Conservation (phyloP, 495 filamentous ascomycete genomes). For the Usnea hakonensis region DNA sequence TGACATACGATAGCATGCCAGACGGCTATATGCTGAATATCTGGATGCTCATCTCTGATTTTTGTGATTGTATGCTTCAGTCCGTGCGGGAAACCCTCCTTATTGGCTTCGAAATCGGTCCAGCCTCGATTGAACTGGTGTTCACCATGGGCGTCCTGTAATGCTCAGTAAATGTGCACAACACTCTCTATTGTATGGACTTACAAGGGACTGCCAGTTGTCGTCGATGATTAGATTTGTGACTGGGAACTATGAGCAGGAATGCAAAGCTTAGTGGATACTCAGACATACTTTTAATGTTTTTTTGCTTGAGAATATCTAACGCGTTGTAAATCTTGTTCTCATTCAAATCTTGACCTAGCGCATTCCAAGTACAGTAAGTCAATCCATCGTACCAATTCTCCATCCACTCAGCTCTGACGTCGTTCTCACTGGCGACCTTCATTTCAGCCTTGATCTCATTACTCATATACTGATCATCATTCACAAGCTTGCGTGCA, state of each 20-base stretch:
- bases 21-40: constrained; percentile 77
- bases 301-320: constrained; percentile 57
- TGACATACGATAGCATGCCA: constrained; percentile 74
- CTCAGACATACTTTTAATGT: constrained; percentile 48
- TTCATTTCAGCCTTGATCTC: constrained; percentile 32
- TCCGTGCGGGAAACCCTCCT: constrained; percentile 69
- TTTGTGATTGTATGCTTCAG: constrained; percentile 57
- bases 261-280: neutral
- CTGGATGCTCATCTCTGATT: constrained; percentile 62
- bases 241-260: constrained; percentile 33
- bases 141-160: constrained; percentile 46
- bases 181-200: neutral
- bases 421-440: constrained; percentile 41
- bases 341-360: constrained; percentile 75
- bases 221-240: constrained; percentile 88
- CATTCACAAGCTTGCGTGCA: constrained; percentile 60
- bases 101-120: constrained; percentile 76
- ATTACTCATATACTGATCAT: constrained; percentile 27
- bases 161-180: constrained; percentile 28
- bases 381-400: constrained; percentile 83
- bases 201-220: constrained; percentile 80
- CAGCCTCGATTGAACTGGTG: constrained; percentile 48
- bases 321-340: constrained; percentile 71
- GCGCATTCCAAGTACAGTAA: constrained; percentile 87
- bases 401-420: constrained; percentile 63